Conservation (phyloP, 176 grass and related monocot species). For the Olyra latifolia region DNA sequence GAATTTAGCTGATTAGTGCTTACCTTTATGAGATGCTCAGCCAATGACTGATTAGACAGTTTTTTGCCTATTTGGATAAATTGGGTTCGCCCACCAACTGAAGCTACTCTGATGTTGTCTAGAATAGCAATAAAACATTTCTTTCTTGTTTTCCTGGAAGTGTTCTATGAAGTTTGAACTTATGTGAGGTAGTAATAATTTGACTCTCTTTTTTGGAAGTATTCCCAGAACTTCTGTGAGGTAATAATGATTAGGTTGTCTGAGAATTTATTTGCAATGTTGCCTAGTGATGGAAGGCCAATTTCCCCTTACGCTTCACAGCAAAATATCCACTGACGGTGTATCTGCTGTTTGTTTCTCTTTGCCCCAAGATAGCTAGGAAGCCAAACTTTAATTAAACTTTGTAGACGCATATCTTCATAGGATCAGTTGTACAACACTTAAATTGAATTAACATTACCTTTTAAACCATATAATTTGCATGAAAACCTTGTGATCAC, state of each 20-base stretch:
- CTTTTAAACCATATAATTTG: neutral
- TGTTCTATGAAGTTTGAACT: neutral
- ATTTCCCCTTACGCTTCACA: neutral
- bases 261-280: neutral
- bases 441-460: neutral
- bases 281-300: neutral
- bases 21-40: neutral
- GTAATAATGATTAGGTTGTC: neutral
- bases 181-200: neutral
- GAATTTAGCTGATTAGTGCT: neutral
- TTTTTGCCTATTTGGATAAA: slow-evolving; percentile 21
- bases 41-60: neutral
- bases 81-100: neutral
- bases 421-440: neutral
- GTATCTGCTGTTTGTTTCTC: neutral
- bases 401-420: neutral
- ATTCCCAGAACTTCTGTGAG: neutral
- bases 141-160: neutral
- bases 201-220: neutral
- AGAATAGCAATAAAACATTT: neutral
- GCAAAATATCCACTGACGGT: neutral
- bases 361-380: neutral
- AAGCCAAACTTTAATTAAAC: neutral
- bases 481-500: neutral
- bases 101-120: neutral